Percentiles rank a stretch among this genome's conserved stretches.
These are phyloP conservation scores for Plasmodium inui DNA, from an alignment of 169 alveolate genomes.

Conservation along the genomic window DNA sequence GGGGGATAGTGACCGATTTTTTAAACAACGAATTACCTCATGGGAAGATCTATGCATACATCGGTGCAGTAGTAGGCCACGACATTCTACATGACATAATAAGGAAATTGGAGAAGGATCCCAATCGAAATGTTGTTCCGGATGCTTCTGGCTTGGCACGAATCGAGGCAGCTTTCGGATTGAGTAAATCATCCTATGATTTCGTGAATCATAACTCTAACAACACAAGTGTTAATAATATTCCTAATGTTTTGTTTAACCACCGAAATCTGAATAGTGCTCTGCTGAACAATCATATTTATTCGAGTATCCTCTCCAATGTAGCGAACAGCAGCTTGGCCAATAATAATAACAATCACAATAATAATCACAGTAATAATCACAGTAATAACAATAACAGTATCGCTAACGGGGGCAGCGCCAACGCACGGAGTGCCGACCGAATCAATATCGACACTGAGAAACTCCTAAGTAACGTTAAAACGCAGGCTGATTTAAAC, in stretches of 20 bases:
- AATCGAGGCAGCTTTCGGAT: slow-evolving; percentile 89
- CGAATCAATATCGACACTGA: slow-evolving; percentile 9
- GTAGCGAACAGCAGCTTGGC: slow-evolving; percentile 82
- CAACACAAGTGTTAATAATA: slow-evolving; percentile 84
- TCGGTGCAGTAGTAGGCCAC: slow-evolving; percentile 91
- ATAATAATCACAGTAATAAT: slow-evolving; percentile 24
- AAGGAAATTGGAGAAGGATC: slow-evolving; percentile 87
- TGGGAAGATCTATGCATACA: slow-evolving; percentile 89
- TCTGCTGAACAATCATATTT: slow-evolving; percentile 81
- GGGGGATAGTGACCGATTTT: slow-evolving; percentile 90
- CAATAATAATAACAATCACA: neutral
- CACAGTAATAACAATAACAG: neutral
- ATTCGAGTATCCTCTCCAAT: slow-evolving; percentile 83
- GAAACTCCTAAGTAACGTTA: slow-evolving; percentile 16
- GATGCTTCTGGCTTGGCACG: slow-evolving; percentile 90
- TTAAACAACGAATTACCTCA: slow-evolving; percentile 90
- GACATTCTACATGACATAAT: slow-evolving; percentile 88
- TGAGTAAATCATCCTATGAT: slow-evolving; percentile 82
- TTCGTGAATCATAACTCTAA: slow-evolving; percentile 46
- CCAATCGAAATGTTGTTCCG: slow-evolving; percentile 86
- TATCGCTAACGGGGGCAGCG: neutral
- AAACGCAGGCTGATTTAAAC: slow-evolving; percentile 25
- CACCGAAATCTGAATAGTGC: slow-evolving; percentile 86
- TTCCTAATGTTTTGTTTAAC: slow-evolving; percentile 85
- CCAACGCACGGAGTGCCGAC: neutral